These are phyloP conservation scores for Neopestalotiopsis sp. DNA, from an alignment of 2,329 filamentous ascomycete species.

Conservation along the genomic window DNA sequence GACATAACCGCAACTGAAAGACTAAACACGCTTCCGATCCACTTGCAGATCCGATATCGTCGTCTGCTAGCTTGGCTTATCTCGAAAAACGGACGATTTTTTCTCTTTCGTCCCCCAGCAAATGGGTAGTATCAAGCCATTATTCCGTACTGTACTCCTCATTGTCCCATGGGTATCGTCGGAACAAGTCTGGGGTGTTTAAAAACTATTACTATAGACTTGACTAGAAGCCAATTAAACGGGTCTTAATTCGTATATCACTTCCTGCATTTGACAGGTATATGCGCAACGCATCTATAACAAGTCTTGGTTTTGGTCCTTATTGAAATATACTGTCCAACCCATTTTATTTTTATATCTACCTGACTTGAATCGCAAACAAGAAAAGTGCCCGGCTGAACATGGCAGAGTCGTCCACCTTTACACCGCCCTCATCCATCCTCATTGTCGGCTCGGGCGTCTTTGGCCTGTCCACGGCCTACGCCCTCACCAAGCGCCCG, in stretches of 20 bases:
- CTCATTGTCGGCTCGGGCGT: constrained; percentile 69
- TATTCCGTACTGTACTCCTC: not conserved
- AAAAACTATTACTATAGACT: not conserved
- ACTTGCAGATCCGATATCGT: not conserved
- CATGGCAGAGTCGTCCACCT: constrained; percentile 16
- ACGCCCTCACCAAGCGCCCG: constrained; percentile 69
- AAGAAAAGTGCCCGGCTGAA: too few species aligned
- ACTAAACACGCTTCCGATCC: not conserved
- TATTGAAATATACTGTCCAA: not conserved
- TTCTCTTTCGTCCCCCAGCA: not conserved
- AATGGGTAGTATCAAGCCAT: not conserved
- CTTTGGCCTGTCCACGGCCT: constrained; percentile 59
- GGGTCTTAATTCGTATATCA: not conserved
- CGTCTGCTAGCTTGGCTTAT: not conserved
- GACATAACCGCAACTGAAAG: not conserved
- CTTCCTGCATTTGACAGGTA: not conserved
- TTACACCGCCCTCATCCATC: constrained; percentile 44
- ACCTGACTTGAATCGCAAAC: too few species aligned
- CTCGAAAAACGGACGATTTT: not conserved
- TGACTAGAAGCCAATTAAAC: not conserved
- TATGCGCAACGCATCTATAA: not conserved
- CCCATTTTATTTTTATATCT: too few species aligned
- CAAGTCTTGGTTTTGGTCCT: not conserved
- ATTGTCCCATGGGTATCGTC: not conserved
- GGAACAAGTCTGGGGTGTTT: not conserved